Conservation (phyloP, 495 filamentous ascomycete genomes). For the Haplographium delicatum region DNA sequence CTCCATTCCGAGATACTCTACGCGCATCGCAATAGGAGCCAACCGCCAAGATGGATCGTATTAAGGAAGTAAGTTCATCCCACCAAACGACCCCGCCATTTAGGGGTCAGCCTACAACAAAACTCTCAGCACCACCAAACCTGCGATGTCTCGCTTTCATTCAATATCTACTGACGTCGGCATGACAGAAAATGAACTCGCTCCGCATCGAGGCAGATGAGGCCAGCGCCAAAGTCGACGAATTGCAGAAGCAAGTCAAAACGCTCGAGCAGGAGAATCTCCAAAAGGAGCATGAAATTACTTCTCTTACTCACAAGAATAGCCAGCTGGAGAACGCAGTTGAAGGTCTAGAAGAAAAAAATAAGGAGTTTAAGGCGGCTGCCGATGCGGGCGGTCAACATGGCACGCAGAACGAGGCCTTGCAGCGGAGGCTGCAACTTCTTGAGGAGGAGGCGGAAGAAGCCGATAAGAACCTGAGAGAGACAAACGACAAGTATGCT, state of each 20-base stretch:
- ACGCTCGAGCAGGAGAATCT: conserved; percentile 90
- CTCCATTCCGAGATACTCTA: not conserved
- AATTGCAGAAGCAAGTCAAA: conserved; percentile 83
- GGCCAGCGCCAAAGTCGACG: conserved; percentile 69
- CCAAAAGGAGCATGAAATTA: conserved; percentile 95
- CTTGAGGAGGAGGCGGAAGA: conserved; percentile 97
- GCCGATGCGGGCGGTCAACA: conserved; percentile 69
- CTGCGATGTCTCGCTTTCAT: not conserved
- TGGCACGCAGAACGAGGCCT: conserved; percentile 78
- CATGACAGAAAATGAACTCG: conserved; percentile 75
- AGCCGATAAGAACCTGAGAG: conserved; percentile 87
- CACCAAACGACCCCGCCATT: conserved; percentile 25
- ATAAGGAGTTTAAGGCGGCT: conserved; percentile 74
- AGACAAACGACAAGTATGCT: conserved; percentile 96
- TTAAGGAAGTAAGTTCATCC: conserved; percentile 68
- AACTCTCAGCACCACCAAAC: not conserved
- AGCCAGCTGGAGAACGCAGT: conserved; percentile 79
- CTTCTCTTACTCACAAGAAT: conserved; percentile 89
- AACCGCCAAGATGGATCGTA: conserved; percentile 55
- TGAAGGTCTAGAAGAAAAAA: conserved; percentile 74
- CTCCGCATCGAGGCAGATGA: conserved; percentile 92
- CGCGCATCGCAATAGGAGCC: not conserved
- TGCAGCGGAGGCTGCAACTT: conserved; percentile 88
- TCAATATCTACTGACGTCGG: not conserved
- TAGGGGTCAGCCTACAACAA: not conserved